Percentiles rank a stretch among this genome's conserved stretches.
These are phyloP conservation scores for Talaromyces funiculosus DNA, from an alignment of 2,329 filamentous ascomycete species.

Conservation along the genomic window DNA sequence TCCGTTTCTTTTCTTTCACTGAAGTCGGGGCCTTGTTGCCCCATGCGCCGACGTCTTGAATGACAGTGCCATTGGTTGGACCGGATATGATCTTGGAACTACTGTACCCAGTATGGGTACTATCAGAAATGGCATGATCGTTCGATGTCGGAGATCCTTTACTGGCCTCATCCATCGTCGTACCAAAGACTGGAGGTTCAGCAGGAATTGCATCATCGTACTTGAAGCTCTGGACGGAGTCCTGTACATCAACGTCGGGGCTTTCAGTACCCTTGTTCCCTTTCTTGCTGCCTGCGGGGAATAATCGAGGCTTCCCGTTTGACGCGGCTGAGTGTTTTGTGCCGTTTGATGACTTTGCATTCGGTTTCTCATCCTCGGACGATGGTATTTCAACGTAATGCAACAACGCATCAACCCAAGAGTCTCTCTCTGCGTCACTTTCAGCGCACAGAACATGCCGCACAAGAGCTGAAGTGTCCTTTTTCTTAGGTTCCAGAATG, in stretches of 20 bases:
- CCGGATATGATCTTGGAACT: constrained; percentile 64
- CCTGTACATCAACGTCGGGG: constrained; percentile 30
- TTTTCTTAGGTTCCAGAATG: constrained; percentile 91
- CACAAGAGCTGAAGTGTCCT: constrained; percentile 80
- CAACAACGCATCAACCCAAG: constrained; percentile 85
- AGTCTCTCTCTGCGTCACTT: constrained; percentile 84
- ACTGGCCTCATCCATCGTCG: constrained; percentile 29
- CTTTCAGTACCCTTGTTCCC: constrained; percentile 33
- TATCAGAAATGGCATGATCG: constrained; percentile 22
- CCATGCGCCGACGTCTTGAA: constrained; percentile 78
- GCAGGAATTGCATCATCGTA: constrained; percentile 55
- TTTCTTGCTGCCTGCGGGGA: constrained; percentile 25
- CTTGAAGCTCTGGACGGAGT: constrained; percentile 44
- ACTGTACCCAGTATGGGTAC: constrained; percentile 25
- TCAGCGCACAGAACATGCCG: constrained; percentile 95
- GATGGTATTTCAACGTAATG: constrained; percentile 67
- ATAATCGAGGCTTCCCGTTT: constrained; percentile 22
- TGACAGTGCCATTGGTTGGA: constrained; percentile 76
- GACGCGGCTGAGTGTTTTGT: constrained; percentile 18
- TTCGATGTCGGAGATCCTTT: constrained; percentile 30
- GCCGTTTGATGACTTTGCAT: constrained; percentile 11
- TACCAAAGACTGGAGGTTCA: constrained; percentile 51
- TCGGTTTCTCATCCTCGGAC: constrained; percentile 27
- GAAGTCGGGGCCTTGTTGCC: constrained; percentile 63
- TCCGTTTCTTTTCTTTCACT: constrained; percentile 76